Evolutionary conservation across 257 asterid species (phyloP).

Genomic region (Scutellaria galericulata): DNA sequence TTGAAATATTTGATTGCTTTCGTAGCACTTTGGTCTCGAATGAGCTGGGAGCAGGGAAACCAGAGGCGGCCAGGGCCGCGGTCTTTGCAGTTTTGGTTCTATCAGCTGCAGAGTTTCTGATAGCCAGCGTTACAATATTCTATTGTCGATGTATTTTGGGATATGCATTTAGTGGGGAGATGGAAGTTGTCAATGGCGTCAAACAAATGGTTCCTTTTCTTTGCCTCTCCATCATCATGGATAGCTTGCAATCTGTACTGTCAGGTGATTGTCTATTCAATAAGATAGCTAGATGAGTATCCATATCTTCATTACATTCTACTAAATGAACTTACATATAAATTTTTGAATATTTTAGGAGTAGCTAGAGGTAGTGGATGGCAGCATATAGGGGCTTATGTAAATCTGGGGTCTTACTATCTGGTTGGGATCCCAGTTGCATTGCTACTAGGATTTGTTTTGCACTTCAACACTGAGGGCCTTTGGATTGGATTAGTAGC

Average conservation of each 20-base stretch:
- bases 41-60: slow-evolving; percentile 86
- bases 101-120: slow-evolving; percentile 54
- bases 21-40: slow-evolving; percentile 76
- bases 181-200: slow-evolving; percentile 58
- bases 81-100: slow-evolving; percentile 52
- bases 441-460: slow-evolving; percentile 67
- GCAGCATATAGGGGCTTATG: slow-evolving; percentile 87
- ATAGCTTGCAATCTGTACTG: slow-evolving; percentile 61
- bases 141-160: slow-evolving; percentile 61
- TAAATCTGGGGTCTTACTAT: slow-evolving; percentile 78
- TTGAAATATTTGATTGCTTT: neutral
- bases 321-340: neutral
- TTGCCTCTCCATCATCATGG: slow-evolving; percentile 71
- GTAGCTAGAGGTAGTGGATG: slow-evolving; percentile 91
- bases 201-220: slow-evolving; percentile 68
- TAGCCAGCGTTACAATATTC: slow-evolving; percentile 54
- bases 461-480: slow-evolving; percentile 63
- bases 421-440: slow-evolving; percentile 77
- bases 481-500: slow-evolving; percentile 79
- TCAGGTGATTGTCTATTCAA: slow-evolving; percentile 53
- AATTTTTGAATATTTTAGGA: slow-evolving; percentile 43
- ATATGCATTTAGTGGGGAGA: slow-evolving; percentile 63
- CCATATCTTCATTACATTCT: neutral
- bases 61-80: slow-evolving; percentile 58
- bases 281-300: neutral